Conservation (phyloP, 225 moss, liverwort and hornwort genomes). For the Anthoceros angustus region DNA sequence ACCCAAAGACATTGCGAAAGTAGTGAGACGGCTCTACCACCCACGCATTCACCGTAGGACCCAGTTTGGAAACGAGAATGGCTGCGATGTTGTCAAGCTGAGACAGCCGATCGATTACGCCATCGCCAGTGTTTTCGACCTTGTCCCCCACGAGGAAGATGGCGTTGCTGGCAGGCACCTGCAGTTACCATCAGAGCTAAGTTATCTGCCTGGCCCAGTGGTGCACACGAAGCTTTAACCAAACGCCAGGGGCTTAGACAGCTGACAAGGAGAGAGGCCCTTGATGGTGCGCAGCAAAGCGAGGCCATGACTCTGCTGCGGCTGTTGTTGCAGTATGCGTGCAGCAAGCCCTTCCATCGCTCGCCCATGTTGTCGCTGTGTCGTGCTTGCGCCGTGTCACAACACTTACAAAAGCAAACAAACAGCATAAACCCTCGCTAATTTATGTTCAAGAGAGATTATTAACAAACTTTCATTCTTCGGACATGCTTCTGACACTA, state of each 20-base stretch:
- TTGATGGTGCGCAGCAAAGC: slow-evolving; percentile 36
- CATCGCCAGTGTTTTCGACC: slow-evolving; percentile 51
- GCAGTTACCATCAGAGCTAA: slow-evolving; percentile 19
- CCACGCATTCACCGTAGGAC: slow-evolving; percentile 56
- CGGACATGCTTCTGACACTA: no score
- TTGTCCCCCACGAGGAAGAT: slow-evolving; percentile 75
- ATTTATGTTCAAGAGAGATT: no score
- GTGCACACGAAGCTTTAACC: not conserved
- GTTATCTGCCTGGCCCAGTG: not conserved
- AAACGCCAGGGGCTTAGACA: slow-evolving; percentile 6
- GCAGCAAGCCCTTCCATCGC: slow-evolving; percentile 58
- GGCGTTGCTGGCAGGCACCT: slow-evolving; percentile 69
- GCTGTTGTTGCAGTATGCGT: slow-evolving; percentile 21
- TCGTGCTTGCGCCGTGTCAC: not conserved
- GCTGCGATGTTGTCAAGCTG: slow-evolving; percentile 56
- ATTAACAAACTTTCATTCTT: no score
- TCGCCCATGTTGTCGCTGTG: slow-evolving; percentile 7
- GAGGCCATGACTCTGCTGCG: slow-evolving; percentile 49
- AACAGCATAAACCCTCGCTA: no score
- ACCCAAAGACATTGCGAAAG: slow-evolving; percentile 36
- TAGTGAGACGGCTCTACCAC: slow-evolving; percentile 63
- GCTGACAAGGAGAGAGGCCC: slow-evolving; percentile 51
- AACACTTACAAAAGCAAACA: no score
- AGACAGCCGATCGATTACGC: slow-evolving; percentile 62
- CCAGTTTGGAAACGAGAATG: slow-evolving; percentile 71